Conservation (phyloP, 2,329 filamentous ascomycete species). For the Colletotrichum orchidophilum region DNA sequence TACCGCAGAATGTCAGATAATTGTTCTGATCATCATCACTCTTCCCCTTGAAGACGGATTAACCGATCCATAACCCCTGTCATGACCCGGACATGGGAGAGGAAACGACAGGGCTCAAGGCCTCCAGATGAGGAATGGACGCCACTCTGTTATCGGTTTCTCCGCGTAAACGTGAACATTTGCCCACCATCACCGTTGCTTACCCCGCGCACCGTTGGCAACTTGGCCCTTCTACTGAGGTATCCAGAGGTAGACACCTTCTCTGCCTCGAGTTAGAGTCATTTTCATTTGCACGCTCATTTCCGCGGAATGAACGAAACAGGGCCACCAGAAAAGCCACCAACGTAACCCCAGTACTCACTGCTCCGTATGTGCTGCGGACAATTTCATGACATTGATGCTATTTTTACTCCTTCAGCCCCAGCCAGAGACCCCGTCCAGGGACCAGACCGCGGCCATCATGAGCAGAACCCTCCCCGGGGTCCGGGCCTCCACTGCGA, state of each 20-base stretch:
- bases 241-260: neutral
- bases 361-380: neutral
- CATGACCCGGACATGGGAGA: neutral
- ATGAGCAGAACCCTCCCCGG: neutral
- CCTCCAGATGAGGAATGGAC: neutral
- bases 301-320: neutral
- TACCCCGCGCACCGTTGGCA: neutral
- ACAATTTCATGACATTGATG: neutral
- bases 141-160: neutral
- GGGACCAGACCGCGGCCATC: neutral
- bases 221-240: neutral
- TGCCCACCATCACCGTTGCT: neutral
- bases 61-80: neutral
- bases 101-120: neutral
- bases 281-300: neutral
- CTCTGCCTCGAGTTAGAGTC: neutral
- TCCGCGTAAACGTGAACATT: neutral
- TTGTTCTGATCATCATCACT: neutral
- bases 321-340: constrained; percentile 6
- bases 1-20: neutral
- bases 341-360: neutral
- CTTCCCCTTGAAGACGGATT: neutral
- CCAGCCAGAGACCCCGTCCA: neutral
- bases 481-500: neutral
- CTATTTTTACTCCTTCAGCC: constrained; percentile 26